These are phyloP conservation scores for Penicillium arizonense DNA, from an alignment of 495 filamentous ascomycete species.

Conservation along the genomic window DNA sequence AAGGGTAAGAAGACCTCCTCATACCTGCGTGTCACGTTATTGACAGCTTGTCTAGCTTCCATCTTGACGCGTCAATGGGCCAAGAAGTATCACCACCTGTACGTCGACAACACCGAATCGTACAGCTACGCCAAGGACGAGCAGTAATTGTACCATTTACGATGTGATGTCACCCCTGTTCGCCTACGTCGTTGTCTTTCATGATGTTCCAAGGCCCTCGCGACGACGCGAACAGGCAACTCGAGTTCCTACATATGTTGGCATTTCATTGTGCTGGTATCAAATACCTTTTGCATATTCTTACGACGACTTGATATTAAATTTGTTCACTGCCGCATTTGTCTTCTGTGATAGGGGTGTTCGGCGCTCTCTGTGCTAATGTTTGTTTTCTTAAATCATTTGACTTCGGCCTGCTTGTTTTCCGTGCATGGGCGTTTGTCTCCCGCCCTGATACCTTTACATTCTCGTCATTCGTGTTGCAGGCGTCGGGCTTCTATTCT, in stretches of 20 bases:
- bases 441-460: slow-evolving; percentile 36
- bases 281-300: slow-evolving; percentile 45
- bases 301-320: slow-evolving; percentile 44
- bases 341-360: slow-evolving; percentile 36
- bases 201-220: slow-evolving; percentile 27
- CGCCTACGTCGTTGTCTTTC: slow-evolving; percentile 21
- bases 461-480: slow-evolving; percentile 29
- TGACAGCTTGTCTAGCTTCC: slow-evolving; percentile 60
- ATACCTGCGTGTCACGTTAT: not conserved
- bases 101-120: slow-evolving; percentile 41
- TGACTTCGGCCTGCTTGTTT: slow-evolving; percentile 15
- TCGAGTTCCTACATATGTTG: slow-evolving; percentile 42
- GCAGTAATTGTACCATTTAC: slow-evolving; percentile 32
- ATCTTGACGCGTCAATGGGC: slow-evolving; percentile 91
- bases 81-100: slow-evolving; percentile 62
- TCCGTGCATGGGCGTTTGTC: slow-evolving; percentile 29
- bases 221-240: slow-evolving; percentile 25
- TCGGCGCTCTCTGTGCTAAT: slow-evolving; percentile 31
- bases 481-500: slow-evolving; percentile 34
- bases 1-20: slow-evolving; percentile 63
- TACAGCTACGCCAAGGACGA: slow-evolving; percentile 41
- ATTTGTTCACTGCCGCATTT: slow-evolving; percentile 44
- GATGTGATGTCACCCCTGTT: slow-evolving; percentile 31
- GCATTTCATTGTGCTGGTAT: slow-evolving; percentile 48
- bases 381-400: slow-evolving; percentile 11